Evolutionary conservation across 2,329 filamentous ascomycete genomes (phyloP).

Genomic region (Claviceps pazoutovae): DNA sequence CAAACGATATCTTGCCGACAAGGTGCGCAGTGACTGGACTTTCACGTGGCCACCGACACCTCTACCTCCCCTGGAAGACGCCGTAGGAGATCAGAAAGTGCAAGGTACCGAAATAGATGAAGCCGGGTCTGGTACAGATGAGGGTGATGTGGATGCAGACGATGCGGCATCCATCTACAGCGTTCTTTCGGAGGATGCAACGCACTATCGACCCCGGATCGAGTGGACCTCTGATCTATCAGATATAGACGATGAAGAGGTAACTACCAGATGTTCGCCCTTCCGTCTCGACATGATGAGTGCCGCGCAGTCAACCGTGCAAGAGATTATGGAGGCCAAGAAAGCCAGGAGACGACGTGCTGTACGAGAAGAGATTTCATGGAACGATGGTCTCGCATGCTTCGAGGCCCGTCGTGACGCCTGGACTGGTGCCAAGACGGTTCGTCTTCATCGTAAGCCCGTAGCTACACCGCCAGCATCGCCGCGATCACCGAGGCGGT

Average conservation of each 20-base stretch:
- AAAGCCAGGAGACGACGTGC: constrained; percentile 42
- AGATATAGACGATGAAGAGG: constrained; percentile 32
- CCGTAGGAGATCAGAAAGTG: constrained; percentile 21
- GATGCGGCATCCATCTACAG: constrained; percentile 41
- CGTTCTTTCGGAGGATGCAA: constrained; percentile 39
- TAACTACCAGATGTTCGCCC: constrained; percentile 28
- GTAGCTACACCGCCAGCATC: constrained; percentile 26
- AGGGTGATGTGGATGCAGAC: constrained; percentile 21
- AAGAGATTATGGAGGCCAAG: constrained; percentile 30
- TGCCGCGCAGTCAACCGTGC: constrained; percentile 28
- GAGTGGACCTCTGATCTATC: constrained; percentile 47
- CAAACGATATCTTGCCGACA: constrained; percentile 37
- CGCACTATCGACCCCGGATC: constrained; percentile 34
- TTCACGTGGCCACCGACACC: constrained; percentile 39
- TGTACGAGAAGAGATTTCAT: constrained; percentile 50
- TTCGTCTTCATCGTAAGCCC: constrained; percentile 37
- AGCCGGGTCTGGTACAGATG: constrained; percentile 3
- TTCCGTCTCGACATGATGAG: constrained; percentile 39
- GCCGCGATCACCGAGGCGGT: constrained; percentile 32
- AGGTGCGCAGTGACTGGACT: constrained; percentile 45
- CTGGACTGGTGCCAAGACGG: constrained; percentile 67
- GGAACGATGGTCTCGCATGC: constrained; percentile 72
- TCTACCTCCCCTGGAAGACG: constrained; percentile 18
- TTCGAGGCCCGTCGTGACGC: constrained; percentile 65
- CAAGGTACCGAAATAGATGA: constrained; percentile 27